These are phyloP conservation scores for Chrysochromulina tobinii DNA, from an alignment of 78 protist species.

Conservation along the genomic window DNA sequence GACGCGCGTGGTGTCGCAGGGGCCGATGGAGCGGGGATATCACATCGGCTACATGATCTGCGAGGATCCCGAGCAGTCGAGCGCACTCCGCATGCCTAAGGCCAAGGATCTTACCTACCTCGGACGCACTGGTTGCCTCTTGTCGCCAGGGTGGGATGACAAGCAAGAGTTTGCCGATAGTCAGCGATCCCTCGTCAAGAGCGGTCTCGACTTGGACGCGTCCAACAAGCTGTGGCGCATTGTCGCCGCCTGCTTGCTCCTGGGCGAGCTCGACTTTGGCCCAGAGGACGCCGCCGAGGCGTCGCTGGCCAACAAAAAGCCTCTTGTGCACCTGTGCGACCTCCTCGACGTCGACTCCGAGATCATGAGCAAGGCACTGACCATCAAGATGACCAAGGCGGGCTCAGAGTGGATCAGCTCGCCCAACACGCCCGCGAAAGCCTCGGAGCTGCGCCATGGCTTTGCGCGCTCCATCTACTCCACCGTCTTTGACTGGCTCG, in stretches of 20 bases:
- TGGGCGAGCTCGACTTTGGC: slow-evolving; percentile 36
- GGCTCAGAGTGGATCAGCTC: slow-evolving; percentile 31
- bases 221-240: not conserved
- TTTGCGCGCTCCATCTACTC: slow-evolving; percentile 80
- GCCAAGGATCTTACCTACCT: too few relatives aligned
- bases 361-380: not conserved
- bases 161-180: not conserved
- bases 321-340: not conserved
- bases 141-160: too few relatives aligned
- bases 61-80: not conserved
- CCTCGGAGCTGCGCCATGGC: slow-evolving; percentile 61
- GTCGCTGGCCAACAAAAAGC: not conserved
- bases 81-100: too few relatives aligned
- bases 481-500: slow-evolving; percentile 50
- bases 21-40: slow-evolving; percentile 77
- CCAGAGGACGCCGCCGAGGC: not conserved
- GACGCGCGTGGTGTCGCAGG: slow-evolving; percentile 83
- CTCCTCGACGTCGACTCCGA: not conserved
- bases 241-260: slow-evolving; percentile 41
- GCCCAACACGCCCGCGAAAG: not conserved
- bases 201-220: not conserved
- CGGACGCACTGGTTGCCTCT: too few relatives aligned
- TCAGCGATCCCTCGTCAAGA: not conserved
- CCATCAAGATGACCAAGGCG: not conserved
- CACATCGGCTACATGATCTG: slow-evolving; percentile 81